Percentiles rank a stretch among this genome's conserved stretches.
Conservation (phyloP, 345 rosid species). For the Euphorbia tirucalli region DNA sequence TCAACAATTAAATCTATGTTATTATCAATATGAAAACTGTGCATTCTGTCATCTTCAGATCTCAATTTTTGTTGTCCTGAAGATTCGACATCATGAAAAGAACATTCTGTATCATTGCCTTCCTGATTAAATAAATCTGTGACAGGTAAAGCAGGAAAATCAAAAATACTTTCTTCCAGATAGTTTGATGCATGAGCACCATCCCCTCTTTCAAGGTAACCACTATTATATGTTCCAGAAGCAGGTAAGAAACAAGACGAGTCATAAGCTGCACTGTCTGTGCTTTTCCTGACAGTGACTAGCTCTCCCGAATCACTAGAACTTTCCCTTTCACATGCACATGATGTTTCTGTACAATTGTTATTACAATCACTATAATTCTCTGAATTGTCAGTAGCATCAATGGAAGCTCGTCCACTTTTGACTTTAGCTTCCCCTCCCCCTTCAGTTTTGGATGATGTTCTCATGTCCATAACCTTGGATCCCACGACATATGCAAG, state of each 20-base stretch:
- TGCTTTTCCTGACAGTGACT: slow-evolving; percentile 52
- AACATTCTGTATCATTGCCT: slow-evolving; percentile 47
- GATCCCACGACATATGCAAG: slow-evolving; percentile 92
- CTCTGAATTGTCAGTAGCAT: slow-evolving; percentile 41
- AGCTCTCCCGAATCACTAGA: slow-evolving; percentile 59
- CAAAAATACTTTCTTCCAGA: slow-evolving; percentile 44
- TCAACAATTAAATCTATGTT: slow-evolving; percentile 75
- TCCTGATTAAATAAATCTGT: slow-evolving; percentile 67
- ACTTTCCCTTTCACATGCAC: slow-evolving; percentile 48
- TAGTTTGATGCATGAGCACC: slow-evolving; percentile 40
- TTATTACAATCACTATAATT: slow-evolving; percentile 43
- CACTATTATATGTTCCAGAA: slow-evolving; percentile 35
- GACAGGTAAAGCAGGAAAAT: slow-evolving; percentile 70
- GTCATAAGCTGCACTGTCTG: slow-evolving; percentile 49
- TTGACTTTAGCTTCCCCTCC: slow-evolving; percentile 43
- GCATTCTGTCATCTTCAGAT: slow-evolving; percentile 60
- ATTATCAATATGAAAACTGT: slow-evolving; percentile 71
- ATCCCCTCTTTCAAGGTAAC: slow-evolving; percentile 37
- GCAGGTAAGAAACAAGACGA: slow-evolving; percentile 47
- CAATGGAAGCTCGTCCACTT: slow-evolving; percentile 39
- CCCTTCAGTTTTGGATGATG: slow-evolving; percentile 61
- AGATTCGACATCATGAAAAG: slow-evolving; percentile 36
- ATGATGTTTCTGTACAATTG: slow-evolving; percentile 51
- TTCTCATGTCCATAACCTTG: slow-evolving; percentile 91
- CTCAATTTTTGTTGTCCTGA: slow-evolving; percentile 36